Conservation (phyloP, 2,329 filamentous ascomycete genomes). For the Aspergillus fumigatiaffinis region DNA sequence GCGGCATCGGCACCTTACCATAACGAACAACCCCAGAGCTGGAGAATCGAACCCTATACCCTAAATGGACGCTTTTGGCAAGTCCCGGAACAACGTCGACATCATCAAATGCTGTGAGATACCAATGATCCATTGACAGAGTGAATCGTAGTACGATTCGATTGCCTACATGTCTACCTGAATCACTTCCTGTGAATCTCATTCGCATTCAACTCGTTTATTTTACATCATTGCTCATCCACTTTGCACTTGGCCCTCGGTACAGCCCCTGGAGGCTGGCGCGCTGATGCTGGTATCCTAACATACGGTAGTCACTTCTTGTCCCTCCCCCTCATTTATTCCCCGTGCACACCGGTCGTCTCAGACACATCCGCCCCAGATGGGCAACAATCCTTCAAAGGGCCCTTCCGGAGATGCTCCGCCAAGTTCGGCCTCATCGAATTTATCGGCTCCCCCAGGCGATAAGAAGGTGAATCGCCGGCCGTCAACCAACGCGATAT, state of each 20-base stretch:
- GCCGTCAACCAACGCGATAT: slow-evolving; percentile 39
- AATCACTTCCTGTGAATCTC: neutral
- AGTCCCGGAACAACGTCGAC: slow-evolving; percentile 14
- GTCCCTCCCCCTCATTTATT: slow-evolving; percentile 3
- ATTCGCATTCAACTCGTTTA: neutral
- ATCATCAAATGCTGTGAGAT: slow-evolving; percentile 6
- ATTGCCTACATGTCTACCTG: neutral
- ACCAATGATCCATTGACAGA: neutral
- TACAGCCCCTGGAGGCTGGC: slow-evolving; percentile 13
- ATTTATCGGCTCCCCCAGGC: slow-evolving; percentile 19
- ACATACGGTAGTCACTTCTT: slow-evolving; percentile 7
- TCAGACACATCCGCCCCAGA: slow-evolving; percentile 23
- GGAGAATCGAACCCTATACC: slow-evolving; percentile 21
- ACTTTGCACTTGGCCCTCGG: neutral
- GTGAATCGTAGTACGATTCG: neutral
- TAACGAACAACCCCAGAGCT: neutral
- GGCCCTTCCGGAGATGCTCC: slow-evolving; percentile 31
- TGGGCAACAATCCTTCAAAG: slow-evolving; percentile 50
- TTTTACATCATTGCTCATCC: neutral
- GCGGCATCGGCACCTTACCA: neutral
- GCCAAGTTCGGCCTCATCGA: slow-evolving; percentile 22
- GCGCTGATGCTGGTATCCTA: slow-evolving; percentile 22
- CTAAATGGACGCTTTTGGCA: slow-evolving; percentile 13
- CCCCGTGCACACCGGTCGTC: slow-evolving; percentile 5
- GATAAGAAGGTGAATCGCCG: slow-evolving; percentile 40